Evolutionary conservation across 345 rosid species (phyloP), one percentile per base, ranked within the genome.

Genomic region (Raphanus sativus): DNA sequence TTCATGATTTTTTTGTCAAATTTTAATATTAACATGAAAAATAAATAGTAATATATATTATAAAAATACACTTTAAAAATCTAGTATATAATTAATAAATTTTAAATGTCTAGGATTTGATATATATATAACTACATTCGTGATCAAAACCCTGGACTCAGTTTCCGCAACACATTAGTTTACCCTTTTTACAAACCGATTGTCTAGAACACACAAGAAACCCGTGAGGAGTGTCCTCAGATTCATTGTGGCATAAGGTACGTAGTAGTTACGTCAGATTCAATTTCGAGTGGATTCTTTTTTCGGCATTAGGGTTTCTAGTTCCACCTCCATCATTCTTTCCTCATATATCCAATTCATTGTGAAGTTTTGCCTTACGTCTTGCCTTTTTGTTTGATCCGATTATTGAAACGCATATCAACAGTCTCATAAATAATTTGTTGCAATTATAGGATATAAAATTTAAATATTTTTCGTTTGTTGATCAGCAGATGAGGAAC

Each of bases 401-500:
- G 56, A 78, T 29, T 55, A 58, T 78, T 71, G 69, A 48, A 59
- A 54, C 65, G 80, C 30, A 28, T 28, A 28, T 28, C 69, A 34
- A 64, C 4, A 63, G 45, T 21, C 16, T 9, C n/a, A 8, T 4
- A 64, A 64, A 7, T 62, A 1, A 30, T 8, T 3, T 17, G 13
- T 62, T 62, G 74, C 30, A 55, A 10, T 65, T 56, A 28, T 24
- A 16, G 28, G 50, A 32, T 32, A 48, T 34, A 50, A 62, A 76
- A 13, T 10, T 24, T 4, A 4, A 63, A 26, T 77, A 70, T 77
- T 69, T 76, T 34, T 62, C 33, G 34, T 52, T 12, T 70, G 70
- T 55, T 70, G 80, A 70, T 16, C 11, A 54, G 21, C 28, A 69
- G 65, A 70, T 86, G 77, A 91, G 81, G 63, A 55, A 77, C 69